Evolutionary conservation across 768 basidiomycete species (phyloP).

Genomic region (Neoboletus brunneissimus): DNA sequence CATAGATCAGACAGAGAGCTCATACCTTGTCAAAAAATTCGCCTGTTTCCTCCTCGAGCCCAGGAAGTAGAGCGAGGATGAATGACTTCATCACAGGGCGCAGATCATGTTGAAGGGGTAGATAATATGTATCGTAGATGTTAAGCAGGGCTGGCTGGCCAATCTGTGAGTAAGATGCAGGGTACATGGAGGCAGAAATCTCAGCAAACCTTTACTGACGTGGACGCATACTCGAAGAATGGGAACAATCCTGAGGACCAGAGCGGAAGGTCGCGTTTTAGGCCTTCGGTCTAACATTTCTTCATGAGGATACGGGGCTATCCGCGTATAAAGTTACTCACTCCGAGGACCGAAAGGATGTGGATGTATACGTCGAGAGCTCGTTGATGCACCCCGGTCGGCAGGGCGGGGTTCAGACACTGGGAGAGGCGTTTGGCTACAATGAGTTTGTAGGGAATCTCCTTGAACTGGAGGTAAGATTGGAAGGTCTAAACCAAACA

Average conservation of each 20-base stretch:
- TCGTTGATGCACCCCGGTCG: conserved; percentile 94
- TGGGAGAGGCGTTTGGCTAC: conserved; percentile 95
- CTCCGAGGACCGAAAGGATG: conserved; percentile 87
- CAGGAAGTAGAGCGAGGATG: conserved; percentile 89
- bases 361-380: conserved; percentile 94
- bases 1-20: background rate
- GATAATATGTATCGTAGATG: conserved; percentile 90
- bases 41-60: conserved; percentile 95
- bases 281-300: conserved; percentile 67
- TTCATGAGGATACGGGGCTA: conserved; percentile 6
- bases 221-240: conserved; percentile 99
- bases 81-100: conserved; percentile 94
- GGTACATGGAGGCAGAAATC: conserved; percentile 2
- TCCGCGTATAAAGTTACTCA: conserved; percentile 38
- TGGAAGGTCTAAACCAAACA: conserved; percentile 72
- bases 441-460: conserved; percentile 91
- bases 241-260: conserved; percentile 98
- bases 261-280: conserved; percentile 79
- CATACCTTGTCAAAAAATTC: conserved; percentile 91
- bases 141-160: conserved; percentile 78
- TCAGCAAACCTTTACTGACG: conserved; percentile 82
- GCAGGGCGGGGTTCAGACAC: conserved; percentile 96
- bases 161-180: background rate
- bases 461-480: conserved; percentile 89
- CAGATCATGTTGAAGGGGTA: conserved; percentile 77